Evolutionary conservation across 805 yeast species (phyloP).

Genomic region (Candida mattraensis): DNA sequence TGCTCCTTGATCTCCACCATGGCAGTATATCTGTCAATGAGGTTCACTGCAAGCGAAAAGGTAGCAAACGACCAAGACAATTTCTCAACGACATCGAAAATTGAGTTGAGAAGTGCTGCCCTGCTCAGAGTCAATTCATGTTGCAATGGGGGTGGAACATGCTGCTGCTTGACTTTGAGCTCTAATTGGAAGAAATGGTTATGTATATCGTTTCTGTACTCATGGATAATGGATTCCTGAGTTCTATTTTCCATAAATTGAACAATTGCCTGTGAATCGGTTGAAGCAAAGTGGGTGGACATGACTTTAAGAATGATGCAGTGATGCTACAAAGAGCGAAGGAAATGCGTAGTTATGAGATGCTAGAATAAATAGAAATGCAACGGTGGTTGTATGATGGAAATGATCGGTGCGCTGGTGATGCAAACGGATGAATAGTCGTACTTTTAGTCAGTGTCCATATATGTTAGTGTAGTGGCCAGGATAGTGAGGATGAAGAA

Average conservation of each 20-base stretch:
- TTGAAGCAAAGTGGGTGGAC: slow-evolving; percentile 8
- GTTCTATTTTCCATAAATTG: slow-evolving; percentile 30
- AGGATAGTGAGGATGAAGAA: slow-evolving; percentile 3
- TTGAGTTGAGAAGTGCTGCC: slow-evolving; percentile 29
- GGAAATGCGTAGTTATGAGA: slow-evolving; percentile 4
- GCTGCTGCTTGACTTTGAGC: slow-evolving; percentile 31
- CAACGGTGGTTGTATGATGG: slow-evolving; percentile 5
- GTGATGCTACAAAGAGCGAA: slow-evolving; percentile 3
- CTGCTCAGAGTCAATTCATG: slow-evolving; percentile 22
- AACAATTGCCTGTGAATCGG: slow-evolving; percentile 19
- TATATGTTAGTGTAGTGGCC: slow-evolving; percentile 8
- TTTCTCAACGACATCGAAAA: slow-evolving; percentile 32
- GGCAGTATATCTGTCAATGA: slow-evolving; percentile 41
- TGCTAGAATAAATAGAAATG: slow-evolving; percentile 15
- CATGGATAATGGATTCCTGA: slow-evolving; percentile 28
- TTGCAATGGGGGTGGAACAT: slow-evolving; percentile 29
- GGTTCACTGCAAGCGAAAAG: slow-evolving; percentile 37
- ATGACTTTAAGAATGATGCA: slow-evolving; percentile 6
- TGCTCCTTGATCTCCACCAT: slow-evolving; percentile 32
- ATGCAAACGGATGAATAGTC: slow-evolving; percentile 4
- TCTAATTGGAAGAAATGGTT: slow-evolving; percentile 26
- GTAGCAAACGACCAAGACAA: slow-evolving; percentile 34
- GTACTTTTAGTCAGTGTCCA: too few species aligned
- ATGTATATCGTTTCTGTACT: slow-evolving; percentile 31
- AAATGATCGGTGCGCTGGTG: slow-evolving; percentile 2